Evolutionary conservation across 371 early-diverging fungal genomes (phyloP), one percentile per base, ranked within the genome.

Genomic region (Dentiscutata heterogama): DNA sequence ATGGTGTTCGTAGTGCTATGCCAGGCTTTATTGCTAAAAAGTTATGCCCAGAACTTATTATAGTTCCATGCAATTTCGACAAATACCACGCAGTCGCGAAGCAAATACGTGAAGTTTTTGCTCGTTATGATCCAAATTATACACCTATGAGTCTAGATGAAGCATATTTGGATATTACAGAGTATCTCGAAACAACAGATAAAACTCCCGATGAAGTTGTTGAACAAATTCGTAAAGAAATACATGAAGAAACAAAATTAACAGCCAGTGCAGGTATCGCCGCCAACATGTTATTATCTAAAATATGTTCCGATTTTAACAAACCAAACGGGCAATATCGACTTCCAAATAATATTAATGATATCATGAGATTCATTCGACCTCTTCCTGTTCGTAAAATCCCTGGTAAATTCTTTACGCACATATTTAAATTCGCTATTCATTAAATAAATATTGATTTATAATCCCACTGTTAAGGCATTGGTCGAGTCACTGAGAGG

Each of bases 221-320:
- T 1, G 74, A 88, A 56, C 85, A 90, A 83, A 89, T 94, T 18
- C 85, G 93, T 46, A 74, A 68, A 2, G 89, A 91, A 81, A 93
- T 94, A 7, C 87, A 86, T 60, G 82, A 88, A 82, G 74, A 83
- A 42, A 91, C 93, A 11, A 82, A 84, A 72, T 70, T 92, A 42
- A 92, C 92, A 68, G 93, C 93, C 0, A 92, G 92, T 82, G 94
- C 93, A 50, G 94, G 93, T n/a, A 90, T 93, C 65, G 94, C 88
- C 46, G 86, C 90, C 20, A 93, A 92, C 80, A 87, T 84, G 84
- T 85, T 88, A 83, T 84, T 93, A 8, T 88, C 91, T 7, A 91
- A 92, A 72, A 58, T 83, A 13, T 91, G 92, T 60, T 89, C 91
- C 39, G 93, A 93, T 74, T 81, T 90, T 0, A 90, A 93, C 60